Conservation (phyloP, 768 basidiomycete genomes). For the Mycena sanguinolenta region DNA sequence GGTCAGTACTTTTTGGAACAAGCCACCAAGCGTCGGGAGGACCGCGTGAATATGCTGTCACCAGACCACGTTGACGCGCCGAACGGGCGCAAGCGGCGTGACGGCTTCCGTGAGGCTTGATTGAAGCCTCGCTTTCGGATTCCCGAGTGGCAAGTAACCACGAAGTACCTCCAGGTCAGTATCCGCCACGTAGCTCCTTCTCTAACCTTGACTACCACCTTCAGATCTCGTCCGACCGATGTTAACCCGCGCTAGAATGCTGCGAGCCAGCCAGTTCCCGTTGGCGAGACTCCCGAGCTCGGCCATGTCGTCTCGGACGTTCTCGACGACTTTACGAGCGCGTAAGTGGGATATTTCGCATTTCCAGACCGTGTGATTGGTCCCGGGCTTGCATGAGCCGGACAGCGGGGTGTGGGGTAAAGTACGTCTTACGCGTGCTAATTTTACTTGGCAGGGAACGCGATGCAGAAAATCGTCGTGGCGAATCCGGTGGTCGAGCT, state of each 20-base stretch:
- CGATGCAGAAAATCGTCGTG: constrained; percentile 77
- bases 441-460: constrained; percentile 32
- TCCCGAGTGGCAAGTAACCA: background rate
- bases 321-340: constrained; percentile 20
- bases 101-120: background rate
- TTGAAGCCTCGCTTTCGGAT: background rate
- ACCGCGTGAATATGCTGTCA: background rate
- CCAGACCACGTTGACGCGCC: background rate
- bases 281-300: background rate
- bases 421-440: background rate
- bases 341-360: constrained; percentile 14
- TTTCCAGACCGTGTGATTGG: constrained; percentile 8
- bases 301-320: constrained; percentile 12
- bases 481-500: constrained; percentile 93
- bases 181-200: constrained; percentile 21
- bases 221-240: constrained; percentile 21
- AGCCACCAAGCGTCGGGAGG: too few species aligned
- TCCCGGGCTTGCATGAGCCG: constrained; percentile 10
- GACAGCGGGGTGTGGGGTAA: background rate
- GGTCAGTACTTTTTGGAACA: too few species aligned
- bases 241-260: constrained; percentile 25
- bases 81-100: background rate
- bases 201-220: constrained; percentile 14
- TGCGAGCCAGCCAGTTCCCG: constrained; percentile 27
- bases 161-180: background rate